A percentile compares a stretch with the other conserved stretches of the same genome.
phyloP scores from a whole-genome alignment of 225 moss, liverwort and hornwort species.

The Anthoceros angustus region DNA sequence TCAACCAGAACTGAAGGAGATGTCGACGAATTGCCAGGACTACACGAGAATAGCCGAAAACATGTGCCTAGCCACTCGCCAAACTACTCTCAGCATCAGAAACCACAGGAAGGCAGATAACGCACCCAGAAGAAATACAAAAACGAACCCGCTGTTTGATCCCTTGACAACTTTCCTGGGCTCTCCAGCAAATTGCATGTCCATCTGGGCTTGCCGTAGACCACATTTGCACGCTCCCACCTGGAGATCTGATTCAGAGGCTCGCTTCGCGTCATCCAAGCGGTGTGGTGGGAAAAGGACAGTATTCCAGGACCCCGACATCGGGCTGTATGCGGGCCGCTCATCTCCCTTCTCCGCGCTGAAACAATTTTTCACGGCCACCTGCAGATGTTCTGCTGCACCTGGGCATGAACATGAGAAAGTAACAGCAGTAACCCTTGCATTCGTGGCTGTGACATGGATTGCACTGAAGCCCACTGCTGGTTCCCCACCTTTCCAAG shows the following conservation, averaged over 20 bases:
- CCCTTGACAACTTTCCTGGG: conserved; percentile 44
- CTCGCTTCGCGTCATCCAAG: neutral
- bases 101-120: conserved; percentile 60
- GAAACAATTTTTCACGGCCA: neutral
- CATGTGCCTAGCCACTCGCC: conserved; percentile 41
- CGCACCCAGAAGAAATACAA: conserved; percentile 67
- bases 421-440: neutral
- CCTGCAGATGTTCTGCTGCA: neutral
- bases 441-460: neutral
- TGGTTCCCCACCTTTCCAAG: neutral
- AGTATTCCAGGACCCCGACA: neutral
- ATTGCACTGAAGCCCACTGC: neutral
- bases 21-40: neutral
- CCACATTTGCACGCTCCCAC: neutral
- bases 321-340: neutral
- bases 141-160: conserved; percentile 60
- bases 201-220: neutral
- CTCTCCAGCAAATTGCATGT: neutral
- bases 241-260: neutral
- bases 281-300: neutral
- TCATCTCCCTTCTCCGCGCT: neutral
- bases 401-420: neutral
- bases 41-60: conserved; percentile 11
- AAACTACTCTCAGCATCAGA: conserved; percentile 35
- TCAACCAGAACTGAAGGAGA: neutral